These are phyloP conservation scores for Calocera cornea DNA, from an alignment of 768 basidiomycete genomes.

Conservation along the genomic window DNA sequence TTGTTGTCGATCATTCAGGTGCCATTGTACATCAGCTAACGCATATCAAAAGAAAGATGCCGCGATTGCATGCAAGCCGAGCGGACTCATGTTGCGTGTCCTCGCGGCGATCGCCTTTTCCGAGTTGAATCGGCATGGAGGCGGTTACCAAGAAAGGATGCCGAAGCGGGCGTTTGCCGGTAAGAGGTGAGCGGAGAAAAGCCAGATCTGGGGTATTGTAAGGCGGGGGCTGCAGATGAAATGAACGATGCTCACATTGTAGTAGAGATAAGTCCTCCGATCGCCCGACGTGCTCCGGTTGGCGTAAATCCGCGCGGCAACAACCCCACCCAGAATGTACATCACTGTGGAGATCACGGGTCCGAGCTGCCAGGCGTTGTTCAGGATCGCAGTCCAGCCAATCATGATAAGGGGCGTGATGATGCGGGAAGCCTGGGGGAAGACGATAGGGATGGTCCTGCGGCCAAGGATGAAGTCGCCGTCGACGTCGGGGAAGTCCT, in stretches of 20 bases:
- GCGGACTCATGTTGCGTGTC: no score
- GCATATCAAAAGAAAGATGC: no score
- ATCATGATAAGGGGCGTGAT: constrained; percentile 15
- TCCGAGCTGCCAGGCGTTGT: constrained; percentile 16
- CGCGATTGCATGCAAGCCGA: no score
- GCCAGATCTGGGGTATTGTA: neutral
- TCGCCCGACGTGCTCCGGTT: neutral
- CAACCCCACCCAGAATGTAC: constrained; percentile 19
- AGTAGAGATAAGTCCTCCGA: neutral
- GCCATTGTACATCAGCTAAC: neutral
- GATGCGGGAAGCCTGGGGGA: constrained; percentile 23
- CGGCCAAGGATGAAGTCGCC: constrained; percentile 32
- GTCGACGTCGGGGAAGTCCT: constrained; percentile 36
- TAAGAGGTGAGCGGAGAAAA: neutral
- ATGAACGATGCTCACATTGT: neutral
- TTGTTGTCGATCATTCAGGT: neutral
- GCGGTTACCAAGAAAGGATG: neutral
- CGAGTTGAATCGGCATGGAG: neutral
- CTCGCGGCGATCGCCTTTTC: neutral
- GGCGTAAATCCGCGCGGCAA: neutral
- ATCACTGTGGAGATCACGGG: constrained; percentile 7
- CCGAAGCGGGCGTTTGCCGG: neutral
- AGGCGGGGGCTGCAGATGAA: neutral
- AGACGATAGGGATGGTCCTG: constrained; percentile 33
- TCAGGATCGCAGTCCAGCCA: constrained; percentile 18